Percentiles rank a stretch among this genome's conserved stretches.
Conservation (phyloP, 805 yeast genomes). For the Suhomyces canberraensis region DNA sequence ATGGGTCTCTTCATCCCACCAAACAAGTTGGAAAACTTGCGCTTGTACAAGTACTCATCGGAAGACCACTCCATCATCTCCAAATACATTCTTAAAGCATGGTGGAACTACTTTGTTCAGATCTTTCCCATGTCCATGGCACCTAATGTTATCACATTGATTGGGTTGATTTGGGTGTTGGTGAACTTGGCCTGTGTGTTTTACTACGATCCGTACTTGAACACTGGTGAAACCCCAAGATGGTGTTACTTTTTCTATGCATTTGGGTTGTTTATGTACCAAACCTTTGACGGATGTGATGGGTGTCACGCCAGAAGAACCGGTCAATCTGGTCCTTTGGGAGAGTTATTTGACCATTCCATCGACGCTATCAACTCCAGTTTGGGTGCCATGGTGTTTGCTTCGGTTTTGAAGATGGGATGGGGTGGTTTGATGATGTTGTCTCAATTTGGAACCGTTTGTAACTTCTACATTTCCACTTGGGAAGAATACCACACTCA, state of each 20-base stretch:
- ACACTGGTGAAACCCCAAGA: constrained; percentile 51
- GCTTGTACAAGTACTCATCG: constrained; percentile 62
- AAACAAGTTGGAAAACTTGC: constrained; percentile 48
- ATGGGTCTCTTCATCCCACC: constrained; percentile 70
- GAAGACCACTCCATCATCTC: constrained; percentile 82
- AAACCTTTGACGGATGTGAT: constrained; percentile 94
- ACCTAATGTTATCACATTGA: constrained; percentile 83
- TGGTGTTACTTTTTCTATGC: constrained; percentile 82
- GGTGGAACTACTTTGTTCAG: constrained; percentile 71
- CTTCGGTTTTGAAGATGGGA: constrained; percentile 76
- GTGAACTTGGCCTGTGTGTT: constrained; percentile 62
- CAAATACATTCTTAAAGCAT: constrained; percentile 71
- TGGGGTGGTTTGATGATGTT: constrained; percentile 57
- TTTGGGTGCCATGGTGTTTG: constrained; percentile 68
- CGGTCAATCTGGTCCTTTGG: constrained; percentile 92
- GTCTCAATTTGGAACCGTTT: constrained; percentile 68
- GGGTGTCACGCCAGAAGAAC: constrained; percentile 95
- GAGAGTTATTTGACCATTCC: constrained; percentile 93
- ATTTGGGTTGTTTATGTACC: constrained; percentile 80
- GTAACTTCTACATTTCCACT: constrained; percentile 83
- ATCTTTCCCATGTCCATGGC: constrained; percentile 87
- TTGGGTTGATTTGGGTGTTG: constrained; percentile 72
- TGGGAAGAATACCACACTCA: constrained; percentile 97
- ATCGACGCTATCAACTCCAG: constrained; percentile 74
- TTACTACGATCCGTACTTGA: constrained; percentile 67